These are phyloP conservation scores for Kokia cookei DNA, from an alignment of 441 rosid genomes.

Conservation along the genomic window DNA sequence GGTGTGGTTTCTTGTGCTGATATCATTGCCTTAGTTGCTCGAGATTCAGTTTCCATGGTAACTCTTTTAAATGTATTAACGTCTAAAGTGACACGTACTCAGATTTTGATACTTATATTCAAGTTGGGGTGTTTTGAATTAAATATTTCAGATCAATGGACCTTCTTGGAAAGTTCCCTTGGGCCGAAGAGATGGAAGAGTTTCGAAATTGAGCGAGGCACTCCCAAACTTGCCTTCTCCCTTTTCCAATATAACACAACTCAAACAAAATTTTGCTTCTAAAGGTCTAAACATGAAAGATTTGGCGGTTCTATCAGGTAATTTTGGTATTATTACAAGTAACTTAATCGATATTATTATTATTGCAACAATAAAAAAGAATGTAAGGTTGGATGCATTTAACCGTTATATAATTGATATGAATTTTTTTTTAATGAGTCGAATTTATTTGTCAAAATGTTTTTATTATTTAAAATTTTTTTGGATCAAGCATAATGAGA, in stretches of 20 bases:
- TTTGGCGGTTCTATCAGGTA: not conserved
- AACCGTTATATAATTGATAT: no score
- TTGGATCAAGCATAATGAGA: no score
- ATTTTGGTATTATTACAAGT: no score
- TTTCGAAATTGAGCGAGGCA: not conserved
- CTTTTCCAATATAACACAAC: not conserved
- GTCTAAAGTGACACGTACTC: no score
- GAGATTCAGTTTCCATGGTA: conserved; percentile 50
- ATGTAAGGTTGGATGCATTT: no score
- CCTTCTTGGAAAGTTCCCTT: not conserved
- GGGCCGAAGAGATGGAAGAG: not conserved
- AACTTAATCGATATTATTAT: no score
- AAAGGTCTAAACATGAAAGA: not conserved
- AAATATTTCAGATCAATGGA: conserved; percentile 21
- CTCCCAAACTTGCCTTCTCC: not conserved
- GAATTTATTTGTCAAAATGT: no score
- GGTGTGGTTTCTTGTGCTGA: conserved; percentile 60
- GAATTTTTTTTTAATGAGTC: no score
- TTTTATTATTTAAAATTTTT: no score
- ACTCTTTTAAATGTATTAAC: no score
- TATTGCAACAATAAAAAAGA: no score
- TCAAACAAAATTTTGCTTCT: not conserved
- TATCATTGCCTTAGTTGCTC: conserved; percentile 39
- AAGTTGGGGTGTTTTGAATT: not conserved
- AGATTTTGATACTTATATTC: no score